Evolutionary conservation across 2,329 filamentous ascomycete genomes (phyloP), one percentile per base, ranked within the genome.

Genomic region (Cordyceps javanica): DNA sequence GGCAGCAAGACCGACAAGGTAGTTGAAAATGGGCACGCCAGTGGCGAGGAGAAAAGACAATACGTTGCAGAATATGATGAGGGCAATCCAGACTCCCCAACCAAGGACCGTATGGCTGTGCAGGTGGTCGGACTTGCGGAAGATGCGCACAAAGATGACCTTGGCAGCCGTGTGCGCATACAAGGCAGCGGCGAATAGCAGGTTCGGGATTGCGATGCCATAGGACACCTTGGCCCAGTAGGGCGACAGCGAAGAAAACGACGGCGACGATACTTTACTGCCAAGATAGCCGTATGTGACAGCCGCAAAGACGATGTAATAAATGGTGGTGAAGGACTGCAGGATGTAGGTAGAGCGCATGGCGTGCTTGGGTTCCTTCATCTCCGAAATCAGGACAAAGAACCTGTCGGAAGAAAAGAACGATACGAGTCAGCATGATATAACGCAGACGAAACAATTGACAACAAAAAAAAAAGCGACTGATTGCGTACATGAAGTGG

Each of bases 21-120:
- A 80, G 59, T 77, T 78, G 68, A 82, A 81, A 23, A 80, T 76
- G 1, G 79, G 79, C 28, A 82, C 77, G 3, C 77, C 76, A 1
- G 78, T 73, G 7, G 73, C 70, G 19, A 75, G 66, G 28, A 75
- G 61, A 58, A 75, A 74, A 1, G 78, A 75, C 2, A 73, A 70
- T 1, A 65, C 72, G 51, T 80, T 81, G 59, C 75, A 71, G 7
- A 79, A 39, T 2, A 80, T 34, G 5, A 80, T 71, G 8, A 82
- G 66, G 0, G 72, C 54, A 2, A 72, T 66, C 80, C 80, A 82
- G 0, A 71, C 70, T 0, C 66, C 63, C 77, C 77, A 81, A 3
- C 77, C 78, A 3, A 74, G 55, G 1, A 72, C 19, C 0, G 77
- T 79, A 59, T 81, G 75, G 41, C 70, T 71, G 64, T 80, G 74